These are phyloP conservation scores for Penicillium sp. DNA, from an alignment of 2,329 filamentous ascomycete genomes.

Conservation along the genomic window DNA sequence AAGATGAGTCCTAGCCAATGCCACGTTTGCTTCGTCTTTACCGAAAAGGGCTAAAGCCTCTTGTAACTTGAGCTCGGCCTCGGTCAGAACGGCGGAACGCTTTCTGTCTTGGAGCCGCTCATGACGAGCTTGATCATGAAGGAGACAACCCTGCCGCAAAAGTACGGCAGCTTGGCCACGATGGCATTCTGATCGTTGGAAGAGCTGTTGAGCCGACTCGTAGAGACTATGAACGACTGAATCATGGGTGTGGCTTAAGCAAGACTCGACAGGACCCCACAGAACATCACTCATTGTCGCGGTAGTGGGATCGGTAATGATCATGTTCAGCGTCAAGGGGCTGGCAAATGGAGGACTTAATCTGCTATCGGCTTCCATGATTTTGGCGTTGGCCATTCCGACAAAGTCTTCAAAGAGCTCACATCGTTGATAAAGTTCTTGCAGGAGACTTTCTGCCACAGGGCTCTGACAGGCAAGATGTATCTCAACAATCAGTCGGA, in stretches of 20 bases:
- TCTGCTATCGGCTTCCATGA: conserved; percentile 18
- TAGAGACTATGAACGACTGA: conserved; percentile 8
- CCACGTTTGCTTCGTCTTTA: conserved; percentile 14
- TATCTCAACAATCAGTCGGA: conserved; percentile 13
- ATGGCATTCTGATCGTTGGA: conserved; percentile 8
- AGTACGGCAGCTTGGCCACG: conserved; percentile 18
- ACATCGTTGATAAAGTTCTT: conserved; percentile 8
- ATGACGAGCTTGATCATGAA: conserved; percentile 12
- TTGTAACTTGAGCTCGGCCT: conserved; percentile 6
- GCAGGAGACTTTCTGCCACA: conserved; percentile 1
- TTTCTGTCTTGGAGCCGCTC: neutral
- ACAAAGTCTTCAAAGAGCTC: conserved; percentile 9
- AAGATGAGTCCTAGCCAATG: conserved; percentile 17
- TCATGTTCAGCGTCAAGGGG: conserved; percentile 17
- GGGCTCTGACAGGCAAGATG: conserved; percentile 13
- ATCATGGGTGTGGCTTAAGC: conserved; percentile 10
- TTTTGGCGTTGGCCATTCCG: conserved; percentile 17
- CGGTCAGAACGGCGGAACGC: conserved; percentile 1
- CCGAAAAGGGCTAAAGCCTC: conserved; percentile 12
- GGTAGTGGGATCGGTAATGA: conserved; percentile 8
- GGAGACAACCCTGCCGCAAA: conserved; percentile 18
- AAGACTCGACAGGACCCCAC: conserved; percentile 14
- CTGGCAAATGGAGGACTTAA: conserved; percentile 18
- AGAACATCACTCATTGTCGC: conserved; percentile 5
- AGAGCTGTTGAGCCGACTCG: conserved; percentile 12